Conservation (phyloP, 2,329 filamentous ascomycete genomes). For the Aspergillaceae sp. region DNA sequence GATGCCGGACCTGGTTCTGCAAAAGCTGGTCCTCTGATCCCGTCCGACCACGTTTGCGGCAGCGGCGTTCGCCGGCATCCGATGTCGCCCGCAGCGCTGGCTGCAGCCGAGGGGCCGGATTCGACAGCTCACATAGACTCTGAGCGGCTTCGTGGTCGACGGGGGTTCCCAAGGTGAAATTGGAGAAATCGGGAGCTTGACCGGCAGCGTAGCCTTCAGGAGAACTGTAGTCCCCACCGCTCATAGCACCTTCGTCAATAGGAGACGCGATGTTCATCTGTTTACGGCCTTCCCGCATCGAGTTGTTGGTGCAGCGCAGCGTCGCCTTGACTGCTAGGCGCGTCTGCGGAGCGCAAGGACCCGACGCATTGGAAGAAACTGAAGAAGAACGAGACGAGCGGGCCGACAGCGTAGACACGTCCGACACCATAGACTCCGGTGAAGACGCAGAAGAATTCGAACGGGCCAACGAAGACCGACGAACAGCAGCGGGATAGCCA, state of each 20-base stretch:
- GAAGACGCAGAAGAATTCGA: slow-evolving; percentile 46
- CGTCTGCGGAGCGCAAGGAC: slow-evolving; percentile 20
- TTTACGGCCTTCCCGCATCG: slow-evolving; percentile 30
- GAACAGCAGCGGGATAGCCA: slow-evolving; percentile 41
- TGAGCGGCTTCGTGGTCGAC: slow-evolving; percentile 33
- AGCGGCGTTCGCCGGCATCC: slow-evolving; percentile 11
- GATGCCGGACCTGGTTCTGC: slow-evolving; percentile 31
- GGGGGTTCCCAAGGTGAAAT: slow-evolving; percentile 25
- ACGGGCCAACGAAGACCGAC: slow-evolving; percentile 42
- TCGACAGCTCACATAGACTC: slow-evolving; percentile 34
- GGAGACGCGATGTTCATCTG: slow-evolving; percentile 26
- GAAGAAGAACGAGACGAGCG: slow-evolving; percentile 46
- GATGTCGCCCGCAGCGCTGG: slow-evolving; percentile 7
- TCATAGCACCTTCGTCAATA: slow-evolving; percentile 23
- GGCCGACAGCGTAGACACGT: slow-evolving; percentile 48
- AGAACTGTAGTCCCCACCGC: slow-evolving; percentile 27
- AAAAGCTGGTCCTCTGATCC: slow-evolving; percentile 30
- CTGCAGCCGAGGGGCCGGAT: slow-evolving; percentile 18
- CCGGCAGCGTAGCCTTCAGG: slow-evolving; percentile 21
- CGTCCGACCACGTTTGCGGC: slow-evolving; percentile 33
- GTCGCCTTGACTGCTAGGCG: slow-evolving; percentile 34
- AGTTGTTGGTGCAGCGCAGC: slow-evolving; percentile 31
- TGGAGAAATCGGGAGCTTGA: slow-evolving; percentile 26
- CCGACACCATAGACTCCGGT: slow-evolving; percentile 57
- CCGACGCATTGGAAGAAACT: slow-evolving; percentile 36